Conservation (phyloP, 192 early-diverging fungal species). For the Gryganskiella cystojenkinii region DNA sequence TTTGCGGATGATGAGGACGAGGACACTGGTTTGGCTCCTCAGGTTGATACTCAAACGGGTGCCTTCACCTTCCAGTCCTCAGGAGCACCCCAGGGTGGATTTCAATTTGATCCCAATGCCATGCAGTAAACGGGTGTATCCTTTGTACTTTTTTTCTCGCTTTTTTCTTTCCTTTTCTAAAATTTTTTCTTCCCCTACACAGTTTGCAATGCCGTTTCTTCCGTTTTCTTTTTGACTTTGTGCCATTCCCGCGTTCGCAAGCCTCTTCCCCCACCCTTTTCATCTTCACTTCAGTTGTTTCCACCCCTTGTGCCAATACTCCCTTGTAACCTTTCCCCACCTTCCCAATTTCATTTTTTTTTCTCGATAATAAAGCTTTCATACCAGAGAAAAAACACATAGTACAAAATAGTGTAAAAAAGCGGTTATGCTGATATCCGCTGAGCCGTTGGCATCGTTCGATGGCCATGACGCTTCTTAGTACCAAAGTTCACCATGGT, state of each 20-base stretch:
- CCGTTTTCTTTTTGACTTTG: too few species aligned
- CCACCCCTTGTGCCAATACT: background rate
- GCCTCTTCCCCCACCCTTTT: background rate
- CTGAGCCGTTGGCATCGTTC: slow-evolving; percentile 82
- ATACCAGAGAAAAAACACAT: background rate
- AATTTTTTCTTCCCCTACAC: too few species aligned
- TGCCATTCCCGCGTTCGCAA: too few species aligned
- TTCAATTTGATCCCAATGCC: slow-evolving; percentile 74
- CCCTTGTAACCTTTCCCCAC: background rate
- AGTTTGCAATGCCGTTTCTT: too few species aligned
- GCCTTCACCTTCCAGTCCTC: slow-evolving; percentile 82
- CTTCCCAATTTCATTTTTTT: background rate
- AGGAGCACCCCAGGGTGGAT: slow-evolving; percentile 80
- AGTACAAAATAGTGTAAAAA: background rate
- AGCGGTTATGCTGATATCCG: slow-evolving; percentile 77
- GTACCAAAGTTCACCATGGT: slow-evolving; percentile 96
- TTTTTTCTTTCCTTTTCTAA: too few species aligned
- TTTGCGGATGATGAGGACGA: slow-evolving; percentile 89
- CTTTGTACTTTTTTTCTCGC: too few species aligned
- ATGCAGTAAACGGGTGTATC: slow-evolving; percentile 35
- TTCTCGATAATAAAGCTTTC: background rate
- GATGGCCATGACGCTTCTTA: slow-evolving; percentile 80
- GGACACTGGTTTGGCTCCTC: slow-evolving; percentile 76
- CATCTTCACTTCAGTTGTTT: background rate
- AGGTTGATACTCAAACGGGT: slow-evolving; percentile 80